These are phyloP conservation scores for Yamadazyma dendronema DNA, from an alignment of 1,139 yeast species.

Conservation along the genomic window DNA sequence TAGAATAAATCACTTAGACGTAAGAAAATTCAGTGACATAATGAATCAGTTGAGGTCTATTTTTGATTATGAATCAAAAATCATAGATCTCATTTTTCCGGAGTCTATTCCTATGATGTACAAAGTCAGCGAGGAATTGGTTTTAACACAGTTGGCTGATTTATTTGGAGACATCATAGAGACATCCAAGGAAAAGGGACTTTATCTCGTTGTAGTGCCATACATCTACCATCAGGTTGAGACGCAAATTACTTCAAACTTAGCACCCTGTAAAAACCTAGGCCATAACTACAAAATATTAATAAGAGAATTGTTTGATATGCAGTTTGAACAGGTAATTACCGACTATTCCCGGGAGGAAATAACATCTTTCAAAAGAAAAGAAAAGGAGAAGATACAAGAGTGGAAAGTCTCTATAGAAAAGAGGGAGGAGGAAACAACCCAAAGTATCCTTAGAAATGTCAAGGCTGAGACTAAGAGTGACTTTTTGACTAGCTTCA, in stretches of 20 bases:
- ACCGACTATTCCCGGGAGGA: constrained; percentile 53
- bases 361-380: constrained; percentile 27
- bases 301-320: constrained; percentile 43
- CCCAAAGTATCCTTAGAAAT: constrained; percentile 37
- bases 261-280: constrained; percentile 30
- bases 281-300: constrained; percentile 33
- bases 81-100: constrained; percentile 43
- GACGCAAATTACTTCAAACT: constrained; percentile 21
- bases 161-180: constrained; percentile 31
- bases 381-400: constrained; percentile 25
- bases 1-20: neutral
- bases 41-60: constrained; percentile 26
- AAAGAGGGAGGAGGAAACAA: constrained; percentile 40
- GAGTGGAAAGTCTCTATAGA: constrained; percentile 37
- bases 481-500: constrained; percentile 56
- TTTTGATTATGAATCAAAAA: constrained; percentile 35
- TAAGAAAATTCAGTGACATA: constrained; percentile 16
- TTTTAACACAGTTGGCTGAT: constrained; percentile 41
- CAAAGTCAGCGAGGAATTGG: constrained; percentile 46
- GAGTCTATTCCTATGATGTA: constrained; percentile 46
- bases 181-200: constrained; percentile 24
- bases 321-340: constrained; percentile 45
- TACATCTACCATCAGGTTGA: constrained; percentile 28
- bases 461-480: constrained; percentile 43
- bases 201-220: constrained; percentile 33